Percentiles rank a stretch among this genome's conserved stretches.
Conservation (phyloP, 306 rosid species). For the Herpetospermum pedunculosum region DNA sequence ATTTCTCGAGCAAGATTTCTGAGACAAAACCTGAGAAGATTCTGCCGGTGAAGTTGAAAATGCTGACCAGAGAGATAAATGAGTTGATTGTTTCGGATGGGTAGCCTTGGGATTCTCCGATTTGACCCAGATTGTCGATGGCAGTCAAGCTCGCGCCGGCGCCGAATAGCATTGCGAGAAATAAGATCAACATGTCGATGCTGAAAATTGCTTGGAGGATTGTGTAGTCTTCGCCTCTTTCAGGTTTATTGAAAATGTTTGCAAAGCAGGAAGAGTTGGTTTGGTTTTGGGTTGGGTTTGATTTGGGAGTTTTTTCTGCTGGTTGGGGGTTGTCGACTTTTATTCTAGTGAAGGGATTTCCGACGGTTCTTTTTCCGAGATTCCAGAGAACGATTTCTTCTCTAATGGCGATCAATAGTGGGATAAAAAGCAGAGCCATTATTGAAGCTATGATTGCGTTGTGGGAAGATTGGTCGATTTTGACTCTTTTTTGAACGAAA, state of each 20-base stretch:
- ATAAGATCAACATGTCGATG: background rate
- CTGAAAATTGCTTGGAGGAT: conserved; percentile 18
- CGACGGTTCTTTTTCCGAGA: background rate
- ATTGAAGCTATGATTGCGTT: conserved; percentile 6
- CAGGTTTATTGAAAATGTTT: conserved; percentile 13
- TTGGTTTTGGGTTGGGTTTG: background rate
- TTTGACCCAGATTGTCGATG: conserved; percentile 25
- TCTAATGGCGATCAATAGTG: conserved; percentile 14
- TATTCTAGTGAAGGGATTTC: background rate
- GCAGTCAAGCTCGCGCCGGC: conserved; percentile 22
- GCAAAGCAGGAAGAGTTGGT: background rate
- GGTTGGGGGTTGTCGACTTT: background rate
- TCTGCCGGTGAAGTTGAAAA: conserved; percentile 27
- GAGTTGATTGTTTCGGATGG: background rate
- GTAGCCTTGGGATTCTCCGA: conserved; percentile 26
- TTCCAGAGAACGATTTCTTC: conserved; percentile 18
- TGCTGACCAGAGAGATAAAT: conserved; percentile 20
- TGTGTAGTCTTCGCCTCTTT: conserved; percentile 27
- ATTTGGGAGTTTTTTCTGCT: background rate
- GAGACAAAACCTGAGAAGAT: conserved; percentile 16
- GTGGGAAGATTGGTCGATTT: conserved; percentile 7
- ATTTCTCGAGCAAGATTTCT: conserved; percentile 14
- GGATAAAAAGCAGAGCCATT: conserved; percentile 10
- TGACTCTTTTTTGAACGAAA: background rate
- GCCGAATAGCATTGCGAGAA: conserved; percentile 1